Conservation (phyloP, 2,329 filamentous ascomycete species). For the Hypoxylon sp. region DNA sequence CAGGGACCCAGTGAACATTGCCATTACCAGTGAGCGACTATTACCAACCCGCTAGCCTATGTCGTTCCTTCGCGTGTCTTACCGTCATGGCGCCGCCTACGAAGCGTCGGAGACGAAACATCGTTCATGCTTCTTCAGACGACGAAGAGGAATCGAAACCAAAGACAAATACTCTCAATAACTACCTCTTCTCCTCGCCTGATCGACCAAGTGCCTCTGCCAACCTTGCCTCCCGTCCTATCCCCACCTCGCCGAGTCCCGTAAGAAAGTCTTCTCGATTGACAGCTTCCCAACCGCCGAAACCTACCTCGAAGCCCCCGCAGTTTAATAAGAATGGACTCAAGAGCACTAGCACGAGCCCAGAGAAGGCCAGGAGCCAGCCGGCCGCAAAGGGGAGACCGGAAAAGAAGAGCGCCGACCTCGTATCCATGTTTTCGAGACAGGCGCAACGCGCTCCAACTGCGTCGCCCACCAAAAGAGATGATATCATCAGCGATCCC, state of each 20-base stretch:
- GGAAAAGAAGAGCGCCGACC: slow-evolving; percentile 63
- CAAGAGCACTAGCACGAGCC: slow-evolving; percentile 55
- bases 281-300: slow-evolving; percentile 33
- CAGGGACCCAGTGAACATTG: neutral
- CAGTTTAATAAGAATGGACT: slow-evolving; percentile 41
- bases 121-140: slow-evolving; percentile 59
- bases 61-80: slow-evolving; percentile 32
- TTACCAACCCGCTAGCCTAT: slow-evolving; percentile 36
- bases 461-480: slow-evolving; percentile 47
- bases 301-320: slow-evolving; percentile 38
- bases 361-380: slow-evolving; percentile 52
- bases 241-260: slow-evolving; percentile 39
- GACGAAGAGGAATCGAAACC: slow-evolving; percentile 55
- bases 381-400: slow-evolving; percentile 46
- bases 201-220: slow-evolving; percentile 48
- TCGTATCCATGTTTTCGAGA: slow-evolving; percentile 67
- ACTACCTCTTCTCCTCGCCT: slow-evolving; percentile 63
- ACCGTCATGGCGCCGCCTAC: slow-evolving; percentile 63
- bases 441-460: slow-evolving; percentile 61
- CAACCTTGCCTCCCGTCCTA: slow-evolving; percentile 17
- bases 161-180: slow-evolving; percentile 57
- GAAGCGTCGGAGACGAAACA: slow-evolving; percentile 66
- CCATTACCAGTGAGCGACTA: slow-evolving; percentile 11
- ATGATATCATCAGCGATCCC: slow-evolving; percentile 62
- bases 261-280: slow-evolving; percentile 37